phyloP scores from a whole-genome alignment of 1,284 basidiomycete genomes.

The Somion occarium region DNA sequence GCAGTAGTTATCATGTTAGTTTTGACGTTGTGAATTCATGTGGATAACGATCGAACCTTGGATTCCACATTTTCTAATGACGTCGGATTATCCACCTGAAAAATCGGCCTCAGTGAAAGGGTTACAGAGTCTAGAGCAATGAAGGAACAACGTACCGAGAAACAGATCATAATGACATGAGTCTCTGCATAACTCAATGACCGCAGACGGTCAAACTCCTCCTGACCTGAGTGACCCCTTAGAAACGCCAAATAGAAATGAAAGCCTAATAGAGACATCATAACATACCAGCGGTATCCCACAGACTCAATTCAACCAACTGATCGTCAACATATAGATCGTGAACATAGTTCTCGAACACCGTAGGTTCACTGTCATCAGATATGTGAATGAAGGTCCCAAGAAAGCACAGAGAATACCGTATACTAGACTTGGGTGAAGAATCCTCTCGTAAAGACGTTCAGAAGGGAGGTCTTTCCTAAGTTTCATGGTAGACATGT shows the following conservation, averaged over 20 bases:
- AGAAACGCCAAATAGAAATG: conserved; percentile 5
- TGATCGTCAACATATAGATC: conserved; percentile 81
- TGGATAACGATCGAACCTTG: conserved; percentile 57
- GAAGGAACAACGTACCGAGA: conserved; percentile 58
- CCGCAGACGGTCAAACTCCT: conserved; percentile 91
- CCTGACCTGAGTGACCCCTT: conserved; percentile 80
- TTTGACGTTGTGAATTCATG: not conserved
- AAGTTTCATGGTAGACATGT: conserved; percentile 13
- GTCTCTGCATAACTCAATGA: conserved; percentile 94
- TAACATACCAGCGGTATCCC: conserved; percentile 90
- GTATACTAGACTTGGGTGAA: conserved; percentile 85
- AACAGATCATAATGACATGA: conserved; percentile 92
- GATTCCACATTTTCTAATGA: conserved; percentile 90
- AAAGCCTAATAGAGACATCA: conserved; percentile 2
- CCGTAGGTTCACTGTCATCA: conserved; percentile 75
- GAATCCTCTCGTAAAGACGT: conserved; percentile 83
- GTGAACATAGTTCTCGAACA: conserved; percentile 93
- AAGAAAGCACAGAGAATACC: conserved; percentile 2
- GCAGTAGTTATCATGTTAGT: conserved; percentile 3
- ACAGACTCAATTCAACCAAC: conserved; percentile 84
- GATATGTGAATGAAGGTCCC: conserved; percentile 1
- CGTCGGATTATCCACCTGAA: conserved; percentile 91
- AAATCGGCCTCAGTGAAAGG: conserved; percentile 72
- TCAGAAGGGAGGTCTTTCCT: conserved; percentile 80
- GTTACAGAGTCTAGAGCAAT: conserved; percentile 2